Percentiles rank a stretch among this genome's conserved stretches.
Conservation (phyloP, 148 eudicot genomes). For the Chenopodium quinoa region DNA sequence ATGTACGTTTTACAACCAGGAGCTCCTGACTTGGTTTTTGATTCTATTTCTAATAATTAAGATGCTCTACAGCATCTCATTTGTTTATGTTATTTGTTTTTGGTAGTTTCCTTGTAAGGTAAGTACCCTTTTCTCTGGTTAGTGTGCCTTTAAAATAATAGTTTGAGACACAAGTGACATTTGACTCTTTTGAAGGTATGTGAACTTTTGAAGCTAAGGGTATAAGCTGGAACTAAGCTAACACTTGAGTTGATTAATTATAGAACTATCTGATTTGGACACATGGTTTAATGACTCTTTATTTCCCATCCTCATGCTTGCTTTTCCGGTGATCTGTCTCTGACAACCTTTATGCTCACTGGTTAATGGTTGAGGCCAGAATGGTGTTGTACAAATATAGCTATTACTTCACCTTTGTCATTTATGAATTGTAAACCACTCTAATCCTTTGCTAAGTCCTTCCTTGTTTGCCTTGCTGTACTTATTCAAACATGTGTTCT, state of each 20-base stretch:
- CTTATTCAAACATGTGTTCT: neutral
- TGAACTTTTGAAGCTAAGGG: conserved; percentile 12
- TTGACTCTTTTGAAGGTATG: conserved; percentile 12
- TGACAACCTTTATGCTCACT: conserved; percentile 12
- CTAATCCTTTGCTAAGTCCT: neutral
- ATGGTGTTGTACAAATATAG: neutral
- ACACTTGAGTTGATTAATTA: neutral
- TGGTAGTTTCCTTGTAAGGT: conserved; percentile 18
- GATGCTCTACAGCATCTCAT: conserved; percentile 13
- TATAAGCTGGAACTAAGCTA: neutral
- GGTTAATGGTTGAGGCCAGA: neutral
- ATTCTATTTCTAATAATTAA: conserved; percentile 17
- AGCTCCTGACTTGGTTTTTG: conserved; percentile 7
- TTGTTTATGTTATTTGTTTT: neutral
- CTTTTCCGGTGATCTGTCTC: conserved; percentile 7
- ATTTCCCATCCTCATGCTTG: conserved; percentile 3
- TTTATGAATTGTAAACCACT: neutral
- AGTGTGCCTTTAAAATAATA: conserved; percentile 9
- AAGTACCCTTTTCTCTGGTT: conserved; percentile 9
- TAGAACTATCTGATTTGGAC: conserved; percentile 9
- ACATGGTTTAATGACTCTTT: conserved; percentile 13
- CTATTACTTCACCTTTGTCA: neutral
- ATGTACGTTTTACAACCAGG: conserved; percentile 2
- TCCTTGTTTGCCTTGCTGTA: conserved; percentile 2
- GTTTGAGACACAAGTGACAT: conserved; percentile 15